phyloP scores from a whole-genome alignment of 306 rosid species.

The Cucurbita ficifolia region DNA sequence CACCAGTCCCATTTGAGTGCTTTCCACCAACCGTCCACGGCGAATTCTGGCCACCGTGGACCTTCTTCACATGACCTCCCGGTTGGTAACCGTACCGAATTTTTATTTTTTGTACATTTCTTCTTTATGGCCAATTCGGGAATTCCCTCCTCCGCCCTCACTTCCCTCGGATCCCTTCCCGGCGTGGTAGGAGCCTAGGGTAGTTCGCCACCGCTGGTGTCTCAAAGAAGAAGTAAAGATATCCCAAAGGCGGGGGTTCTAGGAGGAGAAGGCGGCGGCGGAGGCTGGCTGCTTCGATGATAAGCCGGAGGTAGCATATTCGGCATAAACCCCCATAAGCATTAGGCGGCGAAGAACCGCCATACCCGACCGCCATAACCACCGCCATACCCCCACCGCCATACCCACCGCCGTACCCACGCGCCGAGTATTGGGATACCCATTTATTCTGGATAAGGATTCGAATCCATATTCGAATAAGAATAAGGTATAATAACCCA shows the following conservation, averaged over 20 bases:
- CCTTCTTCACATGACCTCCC: conserved; percentile 82
- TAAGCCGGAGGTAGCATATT: too few relatives aligned
- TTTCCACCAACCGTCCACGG: conserved; percentile 19
- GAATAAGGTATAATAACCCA: conserved; percentile 13
- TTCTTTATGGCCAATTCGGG: conserved; percentile 97
- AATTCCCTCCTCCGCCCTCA: conserved; percentile 81
- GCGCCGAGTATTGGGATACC: conserved; percentile 12
- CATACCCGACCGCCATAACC: too few relatives aligned
- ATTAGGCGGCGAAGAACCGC: conserved; percentile 22
- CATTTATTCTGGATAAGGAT: too few relatives aligned
- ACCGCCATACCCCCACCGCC: too few relatives aligned
- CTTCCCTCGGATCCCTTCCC: conserved; percentile 54
- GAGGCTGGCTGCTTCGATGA: conserved; percentile 48
- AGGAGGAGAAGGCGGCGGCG: conserved; percentile 86
- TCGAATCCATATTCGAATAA: conserved; percentile 9
- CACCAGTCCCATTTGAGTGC: conserved; percentile 12
- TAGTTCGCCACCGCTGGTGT: conserved; percentile 14
- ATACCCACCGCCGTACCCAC: not conserved
- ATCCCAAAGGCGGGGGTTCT: conserved; percentile 58
- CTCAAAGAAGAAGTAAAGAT: conserved; percentile 53
- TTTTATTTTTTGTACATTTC: too few relatives aligned
- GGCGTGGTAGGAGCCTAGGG: conserved; percentile 49
- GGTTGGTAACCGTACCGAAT: conserved; percentile 47
- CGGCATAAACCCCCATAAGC: too few relatives aligned
- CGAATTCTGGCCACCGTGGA: conserved; percentile 43